Evolutionary conservation across 352 stramenopile species (phyloP).

Genomic region (Globisporangium lucens): DNA sequence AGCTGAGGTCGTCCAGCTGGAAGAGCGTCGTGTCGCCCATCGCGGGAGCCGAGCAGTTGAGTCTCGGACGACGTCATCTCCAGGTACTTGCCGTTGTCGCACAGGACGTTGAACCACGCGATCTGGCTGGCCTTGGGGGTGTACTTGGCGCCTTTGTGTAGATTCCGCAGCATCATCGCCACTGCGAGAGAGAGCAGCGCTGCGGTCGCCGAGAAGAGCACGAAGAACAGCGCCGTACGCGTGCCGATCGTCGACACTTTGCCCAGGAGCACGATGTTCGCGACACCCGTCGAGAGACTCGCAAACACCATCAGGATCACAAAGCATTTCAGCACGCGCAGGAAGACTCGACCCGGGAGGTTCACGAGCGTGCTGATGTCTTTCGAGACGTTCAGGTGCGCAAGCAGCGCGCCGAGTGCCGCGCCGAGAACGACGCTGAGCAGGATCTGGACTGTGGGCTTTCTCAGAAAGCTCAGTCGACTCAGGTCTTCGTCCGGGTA

Average conservation of each 20-base stretch:
- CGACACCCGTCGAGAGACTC: slow-evolving; percentile 52
- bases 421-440: slow-evolving; percentile 35
- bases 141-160: slow-evolving; percentile 22
- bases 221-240: slow-evolving; percentile 50
- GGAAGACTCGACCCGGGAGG: slow-evolving; percentile 41
- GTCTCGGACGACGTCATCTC: slow-evolving; percentile 23
- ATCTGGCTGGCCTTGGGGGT: background rate
- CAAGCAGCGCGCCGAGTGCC: slow-evolving; percentile 29
- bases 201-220: slow-evolving; percentile 34
- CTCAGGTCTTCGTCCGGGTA: slow-evolving; percentile 14
- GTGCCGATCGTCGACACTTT: slow-evolving; percentile 60
- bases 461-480: slow-evolving; percentile 24
- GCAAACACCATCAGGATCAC: slow-evolving; percentile 71
- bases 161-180: slow-evolving; percentile 36
- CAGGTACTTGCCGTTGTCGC: slow-evolving; percentile 36
- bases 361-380: slow-evolving; percentile 36
- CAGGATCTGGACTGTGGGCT: slow-evolving; percentile 43
- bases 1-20: slow-evolving; percentile 42
- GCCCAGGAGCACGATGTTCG: slow-evolving; percentile 61
- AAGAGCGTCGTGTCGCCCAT: slow-evolving; percentile 31
- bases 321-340: slow-evolving; percentile 49
- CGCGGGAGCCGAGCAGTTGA: slow-evolving; percentile 22
- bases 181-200: slow-evolving; percentile 36
- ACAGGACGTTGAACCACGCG: slow-evolving; percentile 29
- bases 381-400: slow-evolving; percentile 28